Evolutionary conservation across 2,329 filamentous ascomycete species (phyloP).

Genomic region (Lomentospora prolificans): DNA sequence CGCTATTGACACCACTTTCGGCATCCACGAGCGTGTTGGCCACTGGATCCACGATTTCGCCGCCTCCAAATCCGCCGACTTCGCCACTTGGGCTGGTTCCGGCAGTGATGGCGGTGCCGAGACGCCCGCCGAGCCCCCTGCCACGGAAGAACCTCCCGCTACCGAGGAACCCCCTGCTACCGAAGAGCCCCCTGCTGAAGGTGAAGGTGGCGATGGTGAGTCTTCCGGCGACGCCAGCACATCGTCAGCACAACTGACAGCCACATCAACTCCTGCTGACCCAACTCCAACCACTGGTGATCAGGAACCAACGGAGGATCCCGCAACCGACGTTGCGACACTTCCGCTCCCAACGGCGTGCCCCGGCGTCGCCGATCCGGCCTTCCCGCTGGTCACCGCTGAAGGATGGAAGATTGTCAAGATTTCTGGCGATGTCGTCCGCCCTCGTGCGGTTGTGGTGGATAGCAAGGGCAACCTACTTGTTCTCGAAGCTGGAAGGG

Average conservation of each 20-base stretch:
- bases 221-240: conserved; percentile 8
- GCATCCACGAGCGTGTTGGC: conserved; percentile 32
- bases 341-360: conserved; percentile 24
- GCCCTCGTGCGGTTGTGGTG: conserved; percentile 25
- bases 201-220: conserved; percentile 8
- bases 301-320: neutral
- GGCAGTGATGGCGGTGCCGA: neutral
- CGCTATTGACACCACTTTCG: conserved; percentile 25
- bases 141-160: neutral
- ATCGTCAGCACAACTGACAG: conserved; percentile 10
- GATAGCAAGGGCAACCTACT: conserved; percentile 28
- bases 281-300: neutral
- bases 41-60: conserved; percentile 29
- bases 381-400: conserved; percentile 22
- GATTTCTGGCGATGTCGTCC: conserved; percentile 25
- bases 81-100: conserved; percentile 18
- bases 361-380: conserved; percentile 20
- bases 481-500: conserved; percentile 24
- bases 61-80: conserved; percentile 22
- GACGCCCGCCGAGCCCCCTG: conserved; percentile 1
- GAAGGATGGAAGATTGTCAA: conserved; percentile 28
- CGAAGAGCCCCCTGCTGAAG: conserved; percentile 5
- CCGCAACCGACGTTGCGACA: conserved; percentile 6
- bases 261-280: conserved; percentile 9
- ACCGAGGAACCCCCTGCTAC: neutral